Conservation (phyloP, 1,284 basidiomycete species). For the Leucoagaricus sp. region DNA sequence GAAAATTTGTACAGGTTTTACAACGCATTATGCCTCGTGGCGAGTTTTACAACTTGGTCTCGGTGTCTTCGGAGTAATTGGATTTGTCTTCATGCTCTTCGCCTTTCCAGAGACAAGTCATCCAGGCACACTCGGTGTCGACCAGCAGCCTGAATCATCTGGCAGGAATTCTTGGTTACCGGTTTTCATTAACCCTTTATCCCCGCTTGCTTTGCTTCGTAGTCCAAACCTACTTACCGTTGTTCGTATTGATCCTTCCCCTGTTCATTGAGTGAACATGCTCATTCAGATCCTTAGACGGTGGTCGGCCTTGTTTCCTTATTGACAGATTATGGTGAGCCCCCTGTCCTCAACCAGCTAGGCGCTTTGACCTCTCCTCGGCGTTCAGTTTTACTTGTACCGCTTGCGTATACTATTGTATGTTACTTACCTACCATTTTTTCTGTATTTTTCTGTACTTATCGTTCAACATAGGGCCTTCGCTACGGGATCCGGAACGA, state of each 20-base stretch:
- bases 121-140: conserved; percentile 31
- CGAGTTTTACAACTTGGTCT: conserved; percentile 60
- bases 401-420: conserved; percentile 27
- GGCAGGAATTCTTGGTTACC: conserved; percentile 21
- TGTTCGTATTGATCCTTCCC: conserved; percentile 21
- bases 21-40: conserved; percentile 66
- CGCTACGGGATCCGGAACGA: conserved; percentile 33
- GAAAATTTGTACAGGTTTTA: conserved; percentile 32
- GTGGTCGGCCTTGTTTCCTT: not conserved
- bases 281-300: not conserved
- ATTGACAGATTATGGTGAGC: conserved; percentile 23
- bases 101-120: conserved; percentile 74
- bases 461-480: conserved; percentile 23
- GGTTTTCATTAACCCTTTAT: conserved; percentile 33
- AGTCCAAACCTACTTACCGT: conserved; percentile 33
- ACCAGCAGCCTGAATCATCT: conserved; percentile 18
- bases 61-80: conserved; percentile 42
- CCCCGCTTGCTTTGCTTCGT: conserved; percentile 28
- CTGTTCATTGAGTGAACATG: too few relatives aligned
- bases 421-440: conserved; percentile 1
- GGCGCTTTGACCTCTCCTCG: not conserved
- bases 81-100: conserved; percentile 46
- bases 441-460: not conserved
- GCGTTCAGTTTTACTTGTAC: conserved; percentile 22
- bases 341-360: not conserved